Base-by-base conservation (phyloP, 2,329 filamentous ascomycete species). In the Rosellinia necatrix region DNA sequence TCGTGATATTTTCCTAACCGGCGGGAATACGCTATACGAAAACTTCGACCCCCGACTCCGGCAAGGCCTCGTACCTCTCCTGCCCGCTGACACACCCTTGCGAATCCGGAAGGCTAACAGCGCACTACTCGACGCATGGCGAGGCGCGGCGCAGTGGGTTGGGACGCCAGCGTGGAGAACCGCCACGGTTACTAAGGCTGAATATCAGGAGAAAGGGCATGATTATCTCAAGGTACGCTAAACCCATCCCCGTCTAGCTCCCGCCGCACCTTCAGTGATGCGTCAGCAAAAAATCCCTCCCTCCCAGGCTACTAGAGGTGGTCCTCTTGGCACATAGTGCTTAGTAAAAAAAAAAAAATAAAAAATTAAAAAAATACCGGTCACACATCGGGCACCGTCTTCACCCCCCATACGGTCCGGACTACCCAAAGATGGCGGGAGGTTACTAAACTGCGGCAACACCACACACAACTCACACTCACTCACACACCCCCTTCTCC, bases 181-280 rank as follows among this genome's bases (percentile, higher is more conserved):
- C 30, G 85, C 85, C 4, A 88, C 85, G 59, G 82, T 99, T 37
- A 89, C 87, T 1, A 85, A 83, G 66, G 88, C 88, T 63, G 94
- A 97, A 74, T 99, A 91, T 75, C 73, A 84, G 65, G 94, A 99
- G 78, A 97, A 96, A 79, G 94, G 94, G 1, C 81, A 86, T 19
- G 93, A 97, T 66, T 97, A 97, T 77, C 82, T 97, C 71, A 96
- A 96, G 85, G 92, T 84, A 66, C 60, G 80, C 71, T 21, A 22
- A 19, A 19, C 15, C 3, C 21, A 22, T 10, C n/a, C 19, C 42
- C 38, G 38, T 50, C 17, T 54, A 53, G 29, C 32, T 48, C 19
- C 40, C 24, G 44, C 51, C 21, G n/a, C n/a, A n/a, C n/a, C n/a
- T n/a, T n/a, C 25, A 15, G 32, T 17, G 48, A 56, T 61, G 56